Conservation (phyloP, 192 early-diverging fungal species). For the Podila minutissima region DNA sequence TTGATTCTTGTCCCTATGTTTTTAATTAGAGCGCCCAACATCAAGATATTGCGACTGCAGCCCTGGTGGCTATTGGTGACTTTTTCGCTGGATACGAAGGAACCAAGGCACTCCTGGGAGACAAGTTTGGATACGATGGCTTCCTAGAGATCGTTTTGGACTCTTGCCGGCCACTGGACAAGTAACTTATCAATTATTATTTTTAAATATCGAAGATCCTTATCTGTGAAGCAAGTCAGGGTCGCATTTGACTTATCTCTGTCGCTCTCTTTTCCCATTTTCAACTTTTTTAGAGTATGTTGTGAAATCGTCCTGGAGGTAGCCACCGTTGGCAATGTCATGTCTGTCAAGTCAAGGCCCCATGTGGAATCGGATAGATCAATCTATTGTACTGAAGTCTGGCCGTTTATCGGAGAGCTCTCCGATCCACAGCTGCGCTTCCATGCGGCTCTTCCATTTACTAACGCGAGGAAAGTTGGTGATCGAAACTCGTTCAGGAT, state of each 20-base stretch:
- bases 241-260: no score
- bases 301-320: constrained; percentile 55
- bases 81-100: constrained; percentile 54
- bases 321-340: constrained; percentile 50
- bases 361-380: constrained; percentile 43
- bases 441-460: constrained; percentile 34
- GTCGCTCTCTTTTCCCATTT: background rate
- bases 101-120: constrained; percentile 32
- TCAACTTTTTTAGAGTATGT: constrained; percentile 19
- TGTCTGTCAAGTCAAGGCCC: constrained; percentile 33
- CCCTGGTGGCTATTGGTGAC: constrained; percentile 48
- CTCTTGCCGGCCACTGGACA: constrained; percentile 50
- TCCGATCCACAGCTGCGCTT: constrained; percentile 26
- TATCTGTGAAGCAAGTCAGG: no score
- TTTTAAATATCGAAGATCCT: no score
- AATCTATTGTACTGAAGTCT: constrained; percentile 49
- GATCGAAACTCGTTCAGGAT: constrained; percentile 33
- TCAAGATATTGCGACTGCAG: constrained; percentile 49
- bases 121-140: constrained; percentile 52
- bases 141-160: constrained; percentile 50
- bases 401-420: constrained; percentile 49
- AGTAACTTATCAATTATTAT: constrained; percentile 13
- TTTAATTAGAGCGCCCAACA: constrained; percentile 34
- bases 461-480: constrained; percentile 35
- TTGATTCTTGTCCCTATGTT: background rate